A percentile compares a stretch with the other conserved stretches of the same genome.
These are phyloP conservation scores for Acacia crassicarpa DNA, from an alignment of 306 rosid species.

Conservation along the genomic window DNA sequence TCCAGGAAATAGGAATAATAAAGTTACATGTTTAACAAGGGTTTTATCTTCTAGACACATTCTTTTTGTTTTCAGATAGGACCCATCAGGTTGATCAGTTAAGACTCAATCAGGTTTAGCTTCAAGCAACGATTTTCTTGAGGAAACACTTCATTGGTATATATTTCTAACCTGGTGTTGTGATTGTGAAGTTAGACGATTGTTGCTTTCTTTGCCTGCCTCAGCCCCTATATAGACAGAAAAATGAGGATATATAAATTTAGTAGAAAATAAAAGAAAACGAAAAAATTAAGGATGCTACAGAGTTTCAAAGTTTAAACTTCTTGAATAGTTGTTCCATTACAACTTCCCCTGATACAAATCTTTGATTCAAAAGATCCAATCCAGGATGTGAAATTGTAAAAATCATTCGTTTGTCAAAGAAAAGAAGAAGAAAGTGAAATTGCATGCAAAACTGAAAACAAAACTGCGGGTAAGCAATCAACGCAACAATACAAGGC, in stretches of 20 bases:
- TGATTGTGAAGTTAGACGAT: constrained; percentile 37
- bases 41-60: background rate
- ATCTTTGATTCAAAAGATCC: background rate
- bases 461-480: background rate
- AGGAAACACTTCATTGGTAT: background rate
- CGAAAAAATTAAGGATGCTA: background rate
- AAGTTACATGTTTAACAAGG: background rate
- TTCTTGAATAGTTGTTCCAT: background rate
- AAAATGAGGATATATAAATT: background rate
- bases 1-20: background rate
- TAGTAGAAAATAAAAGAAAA: background rate
- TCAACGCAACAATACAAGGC: background rate
- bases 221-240: constrained; percentile 30
- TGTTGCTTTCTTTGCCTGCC: constrained; percentile 23
- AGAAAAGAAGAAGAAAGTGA: background rate
- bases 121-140: background rate
- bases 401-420: background rate
- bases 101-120: background rate
- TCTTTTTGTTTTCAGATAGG: background rate
- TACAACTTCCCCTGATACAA: background rate
- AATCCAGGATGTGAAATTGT: background rate
- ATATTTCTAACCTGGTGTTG: constrained; percentile 42
- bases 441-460: background rate
- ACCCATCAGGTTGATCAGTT: background rate
- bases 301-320: background rate